Evolutionary conservation across 2,329 filamentous ascomycete genomes (phyloP), one percentile per base, ranked within the genome.

Genomic region (Ophiostoma sp.): DNA sequence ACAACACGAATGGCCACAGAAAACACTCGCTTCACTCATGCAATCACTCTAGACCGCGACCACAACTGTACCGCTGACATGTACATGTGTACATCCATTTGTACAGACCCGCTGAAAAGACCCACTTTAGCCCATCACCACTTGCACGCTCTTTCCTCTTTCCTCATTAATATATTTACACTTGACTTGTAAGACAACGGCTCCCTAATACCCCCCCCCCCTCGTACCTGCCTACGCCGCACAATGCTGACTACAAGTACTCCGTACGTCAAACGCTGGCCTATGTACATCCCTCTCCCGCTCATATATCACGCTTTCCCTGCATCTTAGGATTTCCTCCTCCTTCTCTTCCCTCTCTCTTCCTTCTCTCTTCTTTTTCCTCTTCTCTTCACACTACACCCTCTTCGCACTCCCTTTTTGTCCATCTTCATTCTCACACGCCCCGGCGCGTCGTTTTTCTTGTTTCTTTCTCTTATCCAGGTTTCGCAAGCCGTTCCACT

Each of bases 401-500:
- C 27, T 27, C 27, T 27, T 27, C 27, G 27, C 27, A 27, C 27
- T 27, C 27, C 40, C 63, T 42, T 42, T 64, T 11, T 42, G 63
- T 42, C 38, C 40, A 42, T 40, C 55, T 18, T 68, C 58, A 47
- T 65, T n/a, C 18, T 52, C 12, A 60, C 49, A 58, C 67, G 44
- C 67, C 67, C 67, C 52, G 65, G 65, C 49, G 62, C 63, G 67
- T 60, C 55, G 55, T 60, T 60, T 27, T 68, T 62, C 49, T 66
- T 65, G 49, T 69, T 69, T 42, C 64, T 66, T 44, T 65, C 58
- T 42, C n/a, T 65, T 41, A 62, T 40, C 36, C 55, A 40, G 36
- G 14, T 41, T 62, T 62, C 58, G 49, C 47, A 64, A 67, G 52
- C 68, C 68, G 55, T 71, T 69, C 66, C 68, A 47, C 66, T 70